Percentiles rank a stretch among this genome's conserved stretches.
These are phyloP conservation scores for Paraphoma sp. DNA, from an alignment of 2,329 filamentous ascomycete genomes.

Conservation along the genomic window DNA sequence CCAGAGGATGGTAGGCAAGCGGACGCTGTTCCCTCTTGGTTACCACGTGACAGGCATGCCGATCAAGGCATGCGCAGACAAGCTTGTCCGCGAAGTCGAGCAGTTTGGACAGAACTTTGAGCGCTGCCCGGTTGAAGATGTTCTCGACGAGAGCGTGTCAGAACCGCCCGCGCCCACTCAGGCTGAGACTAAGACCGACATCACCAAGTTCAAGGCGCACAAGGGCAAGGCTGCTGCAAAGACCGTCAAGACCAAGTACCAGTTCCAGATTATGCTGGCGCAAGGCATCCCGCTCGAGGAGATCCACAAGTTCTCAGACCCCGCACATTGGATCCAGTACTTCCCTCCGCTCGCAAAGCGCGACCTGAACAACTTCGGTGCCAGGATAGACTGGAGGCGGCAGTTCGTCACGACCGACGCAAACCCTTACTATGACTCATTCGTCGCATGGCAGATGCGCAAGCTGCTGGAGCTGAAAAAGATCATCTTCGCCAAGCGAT, in stretches of 20 bases:
- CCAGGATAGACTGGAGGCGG: slow-evolving; percentile 90
- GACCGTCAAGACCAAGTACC: slow-evolving; percentile 91
- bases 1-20: slow-evolving; percentile 88
- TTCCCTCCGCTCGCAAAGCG: slow-evolving; percentile 83
- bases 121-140: slow-evolving; percentile 60
- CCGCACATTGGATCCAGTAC: slow-evolving; percentile 88
- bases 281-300: slow-evolving; percentile 87
- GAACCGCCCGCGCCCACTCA: slow-evolving; percentile 66
- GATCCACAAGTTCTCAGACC: slow-evolving; percentile 91
- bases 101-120: slow-evolving; percentile 89
- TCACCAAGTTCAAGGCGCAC: slow-evolving; percentile 83
- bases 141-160: slow-evolving; percentile 55
- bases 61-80: slow-evolving; percentile 96
- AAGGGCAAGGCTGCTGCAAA: slow-evolving; percentile 88
- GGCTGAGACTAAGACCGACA: slow-evolving; percentile 74
- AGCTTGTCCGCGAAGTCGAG: slow-evolving; percentile 87
- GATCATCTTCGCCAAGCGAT: slow-evolving; percentile 91
- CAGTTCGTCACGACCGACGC: slow-evolving; percentile 94
- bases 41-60: slow-evolving; percentile 95
- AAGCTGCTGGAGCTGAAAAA: slow-evolving; percentile 87
- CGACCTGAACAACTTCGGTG: slow-evolving; percentile 84
- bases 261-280: slow-evolving; percentile 93
- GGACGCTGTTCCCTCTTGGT: slow-evolving; percentile 85
- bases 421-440: slow-evolving; percentile 95
- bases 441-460: slow-evolving; percentile 97